These are phyloP conservation scores for Coriolopsis trogii DNA, from an alignment of 1,284 basidiomycete genomes.

Conservation along the genomic window DNA sequence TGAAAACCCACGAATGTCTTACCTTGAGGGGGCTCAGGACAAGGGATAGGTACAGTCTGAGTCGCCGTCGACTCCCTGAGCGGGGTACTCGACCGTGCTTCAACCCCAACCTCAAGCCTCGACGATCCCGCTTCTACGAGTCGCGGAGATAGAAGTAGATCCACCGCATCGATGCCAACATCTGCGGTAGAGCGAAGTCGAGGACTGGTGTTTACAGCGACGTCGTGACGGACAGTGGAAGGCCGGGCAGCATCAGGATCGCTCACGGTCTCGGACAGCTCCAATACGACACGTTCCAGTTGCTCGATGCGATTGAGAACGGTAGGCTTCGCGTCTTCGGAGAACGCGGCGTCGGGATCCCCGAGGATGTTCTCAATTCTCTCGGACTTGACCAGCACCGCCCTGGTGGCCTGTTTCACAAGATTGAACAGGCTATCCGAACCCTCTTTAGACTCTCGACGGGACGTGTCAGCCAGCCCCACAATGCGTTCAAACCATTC, in stretches of 20 bases:
- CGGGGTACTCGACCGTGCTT: too few relatives aligned
- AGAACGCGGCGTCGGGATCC: not conserved
- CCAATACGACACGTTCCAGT: constrained; percentile 15
- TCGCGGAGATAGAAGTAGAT: not conserved
- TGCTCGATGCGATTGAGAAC: constrained; percentile 11
- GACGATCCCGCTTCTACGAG: too few relatives aligned
- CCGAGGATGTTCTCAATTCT: constrained; percentile 9
- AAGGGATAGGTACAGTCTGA: not conserved
- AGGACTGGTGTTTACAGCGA: constrained; percentile 16
- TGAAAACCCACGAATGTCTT: not conserved
- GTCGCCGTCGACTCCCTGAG: not conserved
- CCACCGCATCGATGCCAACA: constrained; percentile 3
- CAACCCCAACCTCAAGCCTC: too few relatives aligned
- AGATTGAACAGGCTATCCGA: constrained; percentile 2
- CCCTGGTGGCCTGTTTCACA: constrained; percentile 1
- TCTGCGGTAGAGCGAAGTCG: constrained; percentile 4
- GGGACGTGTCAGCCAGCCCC: not conserved
- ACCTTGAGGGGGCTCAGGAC: not conserved
- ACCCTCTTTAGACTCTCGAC: constrained; percentile 11
- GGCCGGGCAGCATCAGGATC: constrained; percentile 22
- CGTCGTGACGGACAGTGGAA: constrained; percentile 14
- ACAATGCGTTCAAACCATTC: not conserved
- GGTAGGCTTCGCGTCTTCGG: not conserved
- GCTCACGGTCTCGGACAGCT: constrained; percentile 15
- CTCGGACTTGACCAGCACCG: constrained; percentile 2